Conservation (phyloP, 1,284 basidiomycete species). For the Anthracocystis setariae region DNA sequence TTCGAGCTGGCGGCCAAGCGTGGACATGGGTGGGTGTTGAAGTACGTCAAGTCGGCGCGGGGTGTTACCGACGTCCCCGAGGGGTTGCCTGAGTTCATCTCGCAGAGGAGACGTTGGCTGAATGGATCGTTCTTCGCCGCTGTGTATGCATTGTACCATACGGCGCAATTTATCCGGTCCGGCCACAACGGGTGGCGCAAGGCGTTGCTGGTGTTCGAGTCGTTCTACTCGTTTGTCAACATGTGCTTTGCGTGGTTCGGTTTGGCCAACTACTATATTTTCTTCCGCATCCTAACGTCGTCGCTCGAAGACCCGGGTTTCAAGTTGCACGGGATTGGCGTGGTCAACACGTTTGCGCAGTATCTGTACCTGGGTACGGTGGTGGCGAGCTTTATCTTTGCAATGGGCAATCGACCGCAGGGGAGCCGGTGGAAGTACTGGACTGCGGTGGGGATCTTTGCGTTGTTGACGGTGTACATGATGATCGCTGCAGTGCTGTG, state of each 20-base stretch:
- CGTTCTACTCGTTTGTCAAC: constrained; percentile 87
- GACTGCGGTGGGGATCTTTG: constrained; percentile 79
- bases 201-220: constrained; percentile 79
- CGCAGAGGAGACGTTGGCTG: constrained; percentile 88
- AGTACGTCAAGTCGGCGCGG: constrained; percentile 93
- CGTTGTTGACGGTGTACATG: constrained; percentile 83
- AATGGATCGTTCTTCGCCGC: constrained; percentile 93
- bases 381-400: constrained; percentile 88
- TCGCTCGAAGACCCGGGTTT: constrained; percentile 84
- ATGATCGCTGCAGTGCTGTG: constrained; percentile 69
- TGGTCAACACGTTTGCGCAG: constrained; percentile 82
- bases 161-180: constrained; percentile 82
- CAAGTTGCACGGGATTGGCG: constrained; percentile 76
- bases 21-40: constrained; percentile 89
- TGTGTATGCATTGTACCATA: constrained; percentile 73
- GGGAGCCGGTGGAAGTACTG: constrained; percentile 90
- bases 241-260: constrained; percentile 91
- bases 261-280: constrained; percentile 90
- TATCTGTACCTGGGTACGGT: constrained; percentile 86
- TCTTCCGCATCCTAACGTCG: constrained; percentile 92
- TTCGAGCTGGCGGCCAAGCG: constrained; percentile 95
- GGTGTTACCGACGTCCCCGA: constrained; percentile 97
- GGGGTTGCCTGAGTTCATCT: constrained; percentile 91
- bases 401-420: constrained; percentile 94
- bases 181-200: constrained; percentile 86